phyloP scores from a whole-genome alignment of 2,329 filamentous ascomycete species.

The Stachybotrys chartarum region DNA sequence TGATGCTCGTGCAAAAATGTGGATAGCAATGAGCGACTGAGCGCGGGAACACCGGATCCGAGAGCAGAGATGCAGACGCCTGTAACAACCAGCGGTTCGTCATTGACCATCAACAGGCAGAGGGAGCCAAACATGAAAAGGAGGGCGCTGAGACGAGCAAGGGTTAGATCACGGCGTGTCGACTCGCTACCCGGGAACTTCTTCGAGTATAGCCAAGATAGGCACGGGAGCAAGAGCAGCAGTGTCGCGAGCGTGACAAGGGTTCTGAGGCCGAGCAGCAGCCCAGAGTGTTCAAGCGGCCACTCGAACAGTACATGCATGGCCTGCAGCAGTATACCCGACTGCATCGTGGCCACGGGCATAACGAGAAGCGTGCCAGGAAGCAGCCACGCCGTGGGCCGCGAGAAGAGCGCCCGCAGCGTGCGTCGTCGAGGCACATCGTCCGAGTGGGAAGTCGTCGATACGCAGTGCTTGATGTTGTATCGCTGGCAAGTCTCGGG shows the following conservation, averaged over 20 bases:
- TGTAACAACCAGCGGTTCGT: conserved; percentile 10
- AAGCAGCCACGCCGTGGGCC: conserved; percentile 13
- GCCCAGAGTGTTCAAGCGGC: conserved; percentile 11
- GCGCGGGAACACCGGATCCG: conserved; percentile 15
- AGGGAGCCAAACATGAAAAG: conserved; percentile 15
- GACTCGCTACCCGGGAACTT: conserved; percentile 2
- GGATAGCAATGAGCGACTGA: conserved; percentile 17
- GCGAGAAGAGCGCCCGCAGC: conserved; percentile 9
- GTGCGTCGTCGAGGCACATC: not conserved
- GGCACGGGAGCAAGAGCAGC: conserved; percentile 12
- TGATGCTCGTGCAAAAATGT: conserved; percentile 5
- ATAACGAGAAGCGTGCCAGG: conserved; percentile 14
- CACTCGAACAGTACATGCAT: conserved; percentile 18
- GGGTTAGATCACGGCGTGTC: conserved; percentile 6
- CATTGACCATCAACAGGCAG: conserved; percentile 12
- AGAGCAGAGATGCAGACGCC: conserved; percentile 14
- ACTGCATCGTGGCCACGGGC: conserved; percentile 12
- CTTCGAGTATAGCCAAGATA: conserved; percentile 6
- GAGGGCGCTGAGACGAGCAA: conserved; percentile 12
- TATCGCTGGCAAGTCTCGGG: conserved; percentile 12
- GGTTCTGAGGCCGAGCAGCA: conserved; percentile 14
- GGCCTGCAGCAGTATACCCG: conserved; percentile 13
- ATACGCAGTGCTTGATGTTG: not conserved
- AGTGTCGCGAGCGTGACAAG: conserved; percentile 13
- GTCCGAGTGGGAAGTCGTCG: not conserved